Evolutionary conservation across 306 rosid species (phyloP).

Genomic region (Biancaea sappan): DNA sequence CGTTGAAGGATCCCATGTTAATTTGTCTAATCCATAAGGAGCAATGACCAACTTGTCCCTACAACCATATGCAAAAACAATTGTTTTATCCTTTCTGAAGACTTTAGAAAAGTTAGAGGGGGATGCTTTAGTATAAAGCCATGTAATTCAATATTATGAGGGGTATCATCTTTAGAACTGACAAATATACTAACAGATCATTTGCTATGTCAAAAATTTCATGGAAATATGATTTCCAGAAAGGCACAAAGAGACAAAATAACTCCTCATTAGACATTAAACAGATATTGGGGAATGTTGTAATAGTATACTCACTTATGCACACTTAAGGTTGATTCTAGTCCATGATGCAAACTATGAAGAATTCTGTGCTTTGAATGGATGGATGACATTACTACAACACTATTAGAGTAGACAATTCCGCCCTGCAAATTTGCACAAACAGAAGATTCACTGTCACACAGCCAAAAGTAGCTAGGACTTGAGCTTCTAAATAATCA

Average conservation of each 20-base stretch:
- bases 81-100: conserved; percentile 22
- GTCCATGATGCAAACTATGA: conserved; percentile 58
- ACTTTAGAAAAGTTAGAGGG: conserved; percentile 7
- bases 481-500: background rate
- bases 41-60: conserved; percentile 77
- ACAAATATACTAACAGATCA: conserved; percentile 16
- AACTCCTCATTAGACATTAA: conserved; percentile 6
- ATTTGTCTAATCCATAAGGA: conserved; percentile 73
- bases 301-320: conserved; percentile 57
- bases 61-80: conserved; percentile 31
- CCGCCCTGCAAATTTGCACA: conserved; percentile 72
- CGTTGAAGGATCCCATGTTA: conserved; percentile 77
- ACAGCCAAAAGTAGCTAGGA: conserved; percentile 21
- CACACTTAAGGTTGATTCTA: conserved; percentile 68
- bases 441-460: conserved; percentile 26
- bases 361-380: conserved; percentile 60
- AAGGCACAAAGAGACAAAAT: background rate
- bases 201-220: conserved; percentile 17
- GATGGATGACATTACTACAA: conserved; percentile 68
- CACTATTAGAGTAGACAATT: conserved; percentile 78
- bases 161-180: conserved; percentile 1
- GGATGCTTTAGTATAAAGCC: conserved; percentile 9
- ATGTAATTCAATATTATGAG: conserved; percentile 17
- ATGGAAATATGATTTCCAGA: conserved; percentile 28
- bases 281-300: conserved; percentile 31